phyloP scores from a whole-genome alignment of 1,284 basidiomycete species.

The Phellopilus nigrolimitatus region DNA sequence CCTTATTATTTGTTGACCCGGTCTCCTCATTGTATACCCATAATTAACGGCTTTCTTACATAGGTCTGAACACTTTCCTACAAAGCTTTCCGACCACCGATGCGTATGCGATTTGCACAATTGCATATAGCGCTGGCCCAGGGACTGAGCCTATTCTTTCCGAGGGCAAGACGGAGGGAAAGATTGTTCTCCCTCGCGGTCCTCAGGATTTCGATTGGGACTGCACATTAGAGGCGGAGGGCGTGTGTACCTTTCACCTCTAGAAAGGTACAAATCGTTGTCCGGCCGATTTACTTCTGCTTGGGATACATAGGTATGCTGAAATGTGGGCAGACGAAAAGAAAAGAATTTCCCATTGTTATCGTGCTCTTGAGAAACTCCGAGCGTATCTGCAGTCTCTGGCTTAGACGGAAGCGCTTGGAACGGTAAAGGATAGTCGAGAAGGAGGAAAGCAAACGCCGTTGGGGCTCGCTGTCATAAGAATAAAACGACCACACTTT shows the following conservation, averaged over 20 bases:
- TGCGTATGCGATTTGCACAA: conserved; percentile 92
- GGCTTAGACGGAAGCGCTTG: neutral
- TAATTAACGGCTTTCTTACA: neutral
- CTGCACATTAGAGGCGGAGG: no score
- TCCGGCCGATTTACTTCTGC: conserved; percentile 1
- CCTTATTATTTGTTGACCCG: no score
- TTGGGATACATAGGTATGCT: conserved; percentile 61
- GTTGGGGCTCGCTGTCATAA: no score
- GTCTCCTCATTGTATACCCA: no score
- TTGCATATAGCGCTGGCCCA: conserved; percentile 88
- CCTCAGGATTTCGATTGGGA: no score
- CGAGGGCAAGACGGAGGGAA: conserved; percentile 86
- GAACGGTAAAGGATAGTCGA: neutral
- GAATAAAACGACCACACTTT: no score
- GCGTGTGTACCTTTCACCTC: conserved; percentile 51
- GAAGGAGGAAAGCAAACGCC: neutral
- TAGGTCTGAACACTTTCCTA: conserved; percentile 84
- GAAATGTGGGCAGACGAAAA: no score
- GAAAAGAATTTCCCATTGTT: conserved; percentile 94
- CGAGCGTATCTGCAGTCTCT: conserved; percentile 55
- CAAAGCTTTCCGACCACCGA: conserved; percentile 76
- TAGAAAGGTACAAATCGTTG: conserved; percentile 12
- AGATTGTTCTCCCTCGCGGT: no score
- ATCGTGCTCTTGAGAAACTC: conserved; percentile 82
- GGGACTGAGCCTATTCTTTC: conserved; percentile 81